Percentiles rank a stretch among this genome's conserved stretches.
Conservation (phyloP, 1,139 yeast species). For the Taphrina betulina region DNA sequence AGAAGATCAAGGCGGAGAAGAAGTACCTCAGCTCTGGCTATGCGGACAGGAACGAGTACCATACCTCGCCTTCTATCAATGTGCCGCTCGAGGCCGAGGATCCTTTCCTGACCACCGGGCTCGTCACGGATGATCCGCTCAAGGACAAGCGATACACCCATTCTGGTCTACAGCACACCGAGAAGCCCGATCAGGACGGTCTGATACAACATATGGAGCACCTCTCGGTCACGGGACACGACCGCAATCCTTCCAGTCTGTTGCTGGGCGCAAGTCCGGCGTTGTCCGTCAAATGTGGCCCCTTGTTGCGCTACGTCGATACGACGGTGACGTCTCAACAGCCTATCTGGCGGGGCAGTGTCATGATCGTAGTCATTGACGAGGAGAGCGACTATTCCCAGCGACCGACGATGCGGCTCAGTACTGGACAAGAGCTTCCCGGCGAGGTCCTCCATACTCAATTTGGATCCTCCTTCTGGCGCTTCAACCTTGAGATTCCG, state of each 20-base stretch:
- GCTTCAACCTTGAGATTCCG: constrained; percentile 20
- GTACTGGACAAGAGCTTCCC: constrained; percentile 19
- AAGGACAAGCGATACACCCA: constrained; percentile 31
- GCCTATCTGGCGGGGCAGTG: constrained; percentile 19
- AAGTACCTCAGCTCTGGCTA: constrained; percentile 4
- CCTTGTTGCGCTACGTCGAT: constrained; percentile 23
- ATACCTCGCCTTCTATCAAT: constrained; percentile 25
- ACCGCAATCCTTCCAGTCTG: constrained; percentile 17
- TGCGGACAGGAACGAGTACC: background rate
- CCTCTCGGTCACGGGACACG: constrained; percentile 24
- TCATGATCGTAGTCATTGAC: constrained; percentile 35
- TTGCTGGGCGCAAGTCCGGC: constrained; percentile 27
- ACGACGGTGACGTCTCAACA: constrained; percentile 10
- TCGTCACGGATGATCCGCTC: constrained; percentile 30
- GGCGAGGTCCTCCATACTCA: constrained; percentile 21
- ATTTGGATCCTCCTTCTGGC: constrained; percentile 28
- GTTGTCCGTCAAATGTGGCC: constrained; percentile 27
- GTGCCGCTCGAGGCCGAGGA: constrained; percentile 27
- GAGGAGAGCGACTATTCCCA: constrained; percentile 47
- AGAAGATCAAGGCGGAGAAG: constrained; percentile 17
- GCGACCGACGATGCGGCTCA: constrained; percentile 54
- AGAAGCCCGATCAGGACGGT: constrained; percentile 20
- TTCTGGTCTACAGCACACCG: constrained; percentile 16
- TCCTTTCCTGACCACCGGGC: constrained; percentile 32
- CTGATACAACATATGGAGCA: constrained; percentile 32